phyloP scores from a whole-genome alignment of 768 basidiomycete genomes.

The Xerocomellus amylosporus region DNA sequence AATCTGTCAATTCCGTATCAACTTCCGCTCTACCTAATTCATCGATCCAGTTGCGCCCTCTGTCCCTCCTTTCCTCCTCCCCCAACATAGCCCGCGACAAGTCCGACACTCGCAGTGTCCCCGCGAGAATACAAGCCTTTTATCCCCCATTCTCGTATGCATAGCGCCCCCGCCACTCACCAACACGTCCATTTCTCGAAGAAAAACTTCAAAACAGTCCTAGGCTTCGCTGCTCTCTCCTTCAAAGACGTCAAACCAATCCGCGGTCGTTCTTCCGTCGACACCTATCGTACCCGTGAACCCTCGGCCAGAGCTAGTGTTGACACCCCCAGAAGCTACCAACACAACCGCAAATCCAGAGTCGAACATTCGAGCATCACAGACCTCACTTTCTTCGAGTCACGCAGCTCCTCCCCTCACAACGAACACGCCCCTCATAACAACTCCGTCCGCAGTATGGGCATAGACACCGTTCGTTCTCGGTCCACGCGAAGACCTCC shows the following conservation, averaged over 20 bases:
- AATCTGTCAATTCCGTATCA: slow-evolving; percentile 28
- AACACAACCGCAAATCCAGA: slow-evolving; percentile 35
- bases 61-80: slow-evolving; percentile 22
- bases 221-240: slow-evolving; percentile 41
- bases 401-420: slow-evolving; percentile 32
- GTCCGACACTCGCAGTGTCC: slow-evolving; percentile 25
- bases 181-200: slow-evolving; percentile 36
- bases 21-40: slow-evolving; percentile 32
- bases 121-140: slow-evolving; percentile 27
- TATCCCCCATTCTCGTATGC: slow-evolving; percentile 38
- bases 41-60: slow-evolving; percentile 28
- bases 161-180: slow-evolving; percentile 39
- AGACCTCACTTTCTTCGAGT: slow-evolving; percentile 43
- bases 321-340: slow-evolving; percentile 42
- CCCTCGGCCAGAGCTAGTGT: slow-evolving; percentile 41
- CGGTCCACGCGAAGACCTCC: slow-evolving; percentile 45
- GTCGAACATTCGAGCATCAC: slow-evolving; percentile 38
- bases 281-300: slow-evolving; percentile 26
- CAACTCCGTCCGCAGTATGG: slow-evolving; percentile 40
- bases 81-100: slow-evolving; percentile 28
- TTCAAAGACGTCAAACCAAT: slow-evolving; percentile 36
- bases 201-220: slow-evolving; percentile 48
- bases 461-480: slow-evolving; percentile 42
- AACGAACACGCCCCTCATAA: slow-evolving; percentile 32
- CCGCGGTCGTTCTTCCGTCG: slow-evolving; percentile 29